Conservation (phyloP, 2,329 filamentous ascomycete species). For the Leptosphaerulina australis region DNA sequence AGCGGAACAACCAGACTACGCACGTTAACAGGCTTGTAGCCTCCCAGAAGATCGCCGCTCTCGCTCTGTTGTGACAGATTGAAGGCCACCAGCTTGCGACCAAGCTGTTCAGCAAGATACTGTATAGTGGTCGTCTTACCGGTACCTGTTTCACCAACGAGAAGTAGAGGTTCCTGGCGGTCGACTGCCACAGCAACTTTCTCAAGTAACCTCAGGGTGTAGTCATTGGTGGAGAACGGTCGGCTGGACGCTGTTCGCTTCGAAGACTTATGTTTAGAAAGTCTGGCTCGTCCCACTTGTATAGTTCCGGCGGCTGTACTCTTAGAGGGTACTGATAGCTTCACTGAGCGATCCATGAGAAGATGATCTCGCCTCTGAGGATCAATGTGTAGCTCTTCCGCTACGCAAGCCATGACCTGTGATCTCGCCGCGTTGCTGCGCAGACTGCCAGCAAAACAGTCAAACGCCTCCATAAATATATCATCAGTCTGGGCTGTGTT, state of each 20-base stretch:
- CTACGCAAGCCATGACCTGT: constrained; percentile 71
- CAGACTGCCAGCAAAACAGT: constrained; percentile 87
- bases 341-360: constrained; percentile 74
- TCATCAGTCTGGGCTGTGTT: constrained; percentile 75
- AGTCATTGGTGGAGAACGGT: constrained; percentile 88
- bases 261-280: constrained; percentile 49
- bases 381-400: constrained; percentile 85
- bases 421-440: constrained; percentile 67
- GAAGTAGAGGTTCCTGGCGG: constrained; percentile 83
- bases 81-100: constrained; percentile 86
- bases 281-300: constrained; percentile 53
- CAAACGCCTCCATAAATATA: constrained; percentile 91
- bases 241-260: constrained; percentile 47
- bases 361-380: constrained; percentile 81
- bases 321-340: constrained; percentile 51
- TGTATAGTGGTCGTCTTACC: constrained; percentile 98
- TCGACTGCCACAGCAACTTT: constrained; percentile 84
- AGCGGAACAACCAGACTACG: constrained; percentile 85
- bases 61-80: constrained; percentile 99
- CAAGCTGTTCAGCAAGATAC: constrained; percentile 81
- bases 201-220: constrained; percentile 84
- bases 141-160: constrained; percentile 98
- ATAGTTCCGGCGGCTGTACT: constrained; percentile 34
- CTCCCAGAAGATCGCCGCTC: constrained; percentile 91
- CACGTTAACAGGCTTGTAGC: constrained; percentile 94